Evolutionary conservation across 2,329 filamentous ascomycete species (phyloP).

Genomic region (Decorospora gaudefroyi): DNA sequence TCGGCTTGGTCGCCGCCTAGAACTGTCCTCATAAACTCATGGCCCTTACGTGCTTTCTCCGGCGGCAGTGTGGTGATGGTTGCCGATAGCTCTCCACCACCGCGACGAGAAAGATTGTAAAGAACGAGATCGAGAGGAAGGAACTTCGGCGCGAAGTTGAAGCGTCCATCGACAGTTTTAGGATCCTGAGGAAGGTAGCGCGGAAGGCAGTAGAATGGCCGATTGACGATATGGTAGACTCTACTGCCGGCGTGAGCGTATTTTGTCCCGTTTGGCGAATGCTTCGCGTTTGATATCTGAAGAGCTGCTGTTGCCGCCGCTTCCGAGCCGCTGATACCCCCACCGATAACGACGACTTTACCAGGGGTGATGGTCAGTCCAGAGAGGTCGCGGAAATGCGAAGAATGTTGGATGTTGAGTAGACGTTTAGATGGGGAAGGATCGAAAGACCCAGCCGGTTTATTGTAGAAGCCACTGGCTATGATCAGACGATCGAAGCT

Average conservation of each 20-base stretch:
- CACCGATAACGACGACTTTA: slow-evolving; percentile 75
- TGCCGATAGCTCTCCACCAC: slow-evolving; percentile 62
- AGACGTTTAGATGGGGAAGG: slow-evolving; percentile 6
- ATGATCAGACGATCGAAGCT: slow-evolving; percentile 73
- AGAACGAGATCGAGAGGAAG: slow-evolving; percentile 73
- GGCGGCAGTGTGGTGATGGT: slow-evolving; percentile 66
- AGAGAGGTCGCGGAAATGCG: slow-evolving; percentile 32
- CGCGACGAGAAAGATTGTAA: slow-evolving; percentile 69
- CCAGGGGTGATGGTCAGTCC: slow-evolving; percentile 42
- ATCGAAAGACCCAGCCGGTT: slow-evolving; percentile 25
- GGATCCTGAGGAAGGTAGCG: slow-evolving; percentile 49
- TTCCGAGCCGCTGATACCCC: slow-evolving; percentile 82
- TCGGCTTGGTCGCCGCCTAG: slow-evolving; percentile 54
- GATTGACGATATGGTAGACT: slow-evolving; percentile 70
- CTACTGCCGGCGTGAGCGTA: slow-evolving; percentile 51
- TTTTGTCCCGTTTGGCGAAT: slow-evolving; percentile 54
- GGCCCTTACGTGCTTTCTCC: slow-evolving; percentile 60
- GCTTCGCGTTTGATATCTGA: slow-evolving; percentile 67
- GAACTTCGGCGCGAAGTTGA: slow-evolving; percentile 61
- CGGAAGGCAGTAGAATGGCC: slow-evolving; percentile 74
- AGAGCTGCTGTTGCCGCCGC: slow-evolving; percentile 72
- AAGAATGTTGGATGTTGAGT: slow-evolving; percentile 35
- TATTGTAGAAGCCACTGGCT: slow-evolving; percentile 74
- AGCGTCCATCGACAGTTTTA: slow-evolving; percentile 23
- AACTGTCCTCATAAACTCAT: slow-evolving; percentile 54